Evolutionary conservation across 768 basidiomycete species (phyloP), one percentile per base, ranked within the genome.

Genomic region (Amanita phalloides): DNA sequence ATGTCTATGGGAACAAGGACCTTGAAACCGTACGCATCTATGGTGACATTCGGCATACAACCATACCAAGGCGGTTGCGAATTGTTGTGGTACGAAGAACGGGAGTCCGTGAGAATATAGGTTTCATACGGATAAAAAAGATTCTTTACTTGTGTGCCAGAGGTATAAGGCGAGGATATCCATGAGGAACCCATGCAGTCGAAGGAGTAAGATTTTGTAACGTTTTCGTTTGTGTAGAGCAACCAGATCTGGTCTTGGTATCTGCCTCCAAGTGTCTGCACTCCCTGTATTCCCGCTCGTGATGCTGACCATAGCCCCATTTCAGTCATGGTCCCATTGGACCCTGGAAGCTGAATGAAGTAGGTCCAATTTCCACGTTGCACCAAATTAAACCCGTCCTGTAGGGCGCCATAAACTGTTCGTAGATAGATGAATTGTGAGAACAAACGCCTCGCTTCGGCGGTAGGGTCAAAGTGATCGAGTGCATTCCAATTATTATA

Each of bases 391-490:
- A 82, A 90, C 2, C 93, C 93, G 59, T 96, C 93, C 64, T 89
- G 89, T 9, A 95, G 73, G 2, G 86, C 74, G 21, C 74, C 78
- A 65, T 85, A 95, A 11, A 72, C 66, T 5, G 63, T 63, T 28
- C 93, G 84, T 35, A 95, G 72, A 59, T 79, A 74, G 52, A 84
- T 64, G 69, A 90, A 84, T 49, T 86, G 88, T 14, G 78, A 63
- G 60, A 90, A 81, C 53, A 90, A 61, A 51, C 90, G 83, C 36
- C 86, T 79, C 36, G 76, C 75, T 60, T 88, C 83, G 10, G 83
- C 70, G 2, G 92, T 94, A 25, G 91, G 90, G 65, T 96, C 93
- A 63, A 95, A 95, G 64, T 96, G 93, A 60, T 96, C 93, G 30
- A 94, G 79, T 2, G 87, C 79, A 64, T 95, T 94, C 90, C 88